phyloP scores from a whole-genome alignment of 2,329 filamentous ascomycete genomes.

The Botrytis hyacinthi region DNA sequence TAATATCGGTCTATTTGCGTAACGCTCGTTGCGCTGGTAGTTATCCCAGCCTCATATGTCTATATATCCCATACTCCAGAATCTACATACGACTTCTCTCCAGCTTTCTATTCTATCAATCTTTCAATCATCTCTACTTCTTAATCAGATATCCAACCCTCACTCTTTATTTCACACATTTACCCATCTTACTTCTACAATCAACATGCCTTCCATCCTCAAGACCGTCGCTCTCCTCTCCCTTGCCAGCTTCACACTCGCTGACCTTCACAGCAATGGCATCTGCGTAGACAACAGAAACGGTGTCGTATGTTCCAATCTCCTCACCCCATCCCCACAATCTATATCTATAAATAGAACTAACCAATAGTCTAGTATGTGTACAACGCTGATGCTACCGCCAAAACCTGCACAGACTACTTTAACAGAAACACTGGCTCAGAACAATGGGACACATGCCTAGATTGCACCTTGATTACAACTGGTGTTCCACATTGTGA shows the following conservation, averaged over 20 bases:
- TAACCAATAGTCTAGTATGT: not conserved
- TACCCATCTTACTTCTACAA: not conserved
- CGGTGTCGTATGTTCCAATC: not conserved
- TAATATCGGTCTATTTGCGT: not conserved
- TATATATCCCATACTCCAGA: not conserved
- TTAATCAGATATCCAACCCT: not conserved
- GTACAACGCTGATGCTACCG: not conserved
- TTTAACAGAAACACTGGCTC: not conserved
- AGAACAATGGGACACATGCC: conserved; percentile 8
- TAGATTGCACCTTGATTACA: not conserved
- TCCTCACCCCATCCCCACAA: not conserved
- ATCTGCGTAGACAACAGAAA: not conserved
- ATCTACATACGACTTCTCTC: too few species aligned
- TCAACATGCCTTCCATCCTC: conserved; percentile 12
- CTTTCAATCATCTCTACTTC: not conserved
- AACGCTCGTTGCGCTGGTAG: too few species aligned
- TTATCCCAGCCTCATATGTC: not conserved
- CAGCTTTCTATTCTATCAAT: not conserved
- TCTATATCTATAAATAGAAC: not conserved
- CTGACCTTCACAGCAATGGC: conserved; percentile 1
- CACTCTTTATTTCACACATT: not conserved
- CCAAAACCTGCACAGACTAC: not conserved
- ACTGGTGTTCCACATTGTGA: not conserved
- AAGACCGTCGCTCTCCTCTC: conserved; percentile 12
- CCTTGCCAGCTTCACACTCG: conserved; percentile 10